phyloP scores from a whole-genome alignment of 495 filamentous ascomycete species.

The Penicillium subrubescens region DNA sequence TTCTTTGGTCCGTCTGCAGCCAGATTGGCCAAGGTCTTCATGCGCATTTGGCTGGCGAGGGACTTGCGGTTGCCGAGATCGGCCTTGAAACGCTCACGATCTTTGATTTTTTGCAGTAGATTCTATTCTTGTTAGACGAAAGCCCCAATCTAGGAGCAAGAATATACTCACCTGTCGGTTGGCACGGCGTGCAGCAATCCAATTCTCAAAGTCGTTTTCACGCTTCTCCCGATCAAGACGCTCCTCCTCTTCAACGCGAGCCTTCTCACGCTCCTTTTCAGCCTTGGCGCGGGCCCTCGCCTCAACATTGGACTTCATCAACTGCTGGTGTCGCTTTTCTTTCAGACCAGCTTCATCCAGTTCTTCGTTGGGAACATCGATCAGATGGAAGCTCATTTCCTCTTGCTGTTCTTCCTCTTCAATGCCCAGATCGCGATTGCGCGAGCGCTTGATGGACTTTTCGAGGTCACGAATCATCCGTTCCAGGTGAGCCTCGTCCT shows the following conservation, averaged over 20 bases:
- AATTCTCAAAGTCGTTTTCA: conserved; percentile 80
- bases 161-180: conserved; percentile 60
- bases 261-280: conserved; percentile 91
- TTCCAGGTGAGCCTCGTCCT: conserved; percentile 82
- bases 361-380: conserved; percentile 88
- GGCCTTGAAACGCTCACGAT: conserved; percentile 85
- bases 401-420: conserved; percentile 76
- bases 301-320: conserved; percentile 93
- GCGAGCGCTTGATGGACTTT: conserved; percentile 78
- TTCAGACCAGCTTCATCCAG: conserved; percentile 89
- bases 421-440: conserved; percentile 89
- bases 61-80: conserved; percentile 96
- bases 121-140: conserved; percentile 30
- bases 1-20: conserved; percentile 87
- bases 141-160: neutral
- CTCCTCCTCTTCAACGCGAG: conserved; percentile 77
- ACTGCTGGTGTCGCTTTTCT: conserved; percentile 84
- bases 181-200: conserved; percentile 78
- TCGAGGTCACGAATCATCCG: conserved; percentile 84
- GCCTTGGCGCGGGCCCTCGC: conserved; percentile 88
- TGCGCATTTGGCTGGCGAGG: conserved; percentile 90
- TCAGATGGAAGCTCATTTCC: conserved; percentile 78
- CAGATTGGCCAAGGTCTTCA: conserved; percentile 97
- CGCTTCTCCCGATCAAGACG: conserved; percentile 80
- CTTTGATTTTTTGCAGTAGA: conserved; percentile 83